Evolutionary conservation across 2,329 filamentous ascomycete species (phyloP), one percentile per base, ranked within the genome.

Genomic region (Beauveria bassiana): DNA sequence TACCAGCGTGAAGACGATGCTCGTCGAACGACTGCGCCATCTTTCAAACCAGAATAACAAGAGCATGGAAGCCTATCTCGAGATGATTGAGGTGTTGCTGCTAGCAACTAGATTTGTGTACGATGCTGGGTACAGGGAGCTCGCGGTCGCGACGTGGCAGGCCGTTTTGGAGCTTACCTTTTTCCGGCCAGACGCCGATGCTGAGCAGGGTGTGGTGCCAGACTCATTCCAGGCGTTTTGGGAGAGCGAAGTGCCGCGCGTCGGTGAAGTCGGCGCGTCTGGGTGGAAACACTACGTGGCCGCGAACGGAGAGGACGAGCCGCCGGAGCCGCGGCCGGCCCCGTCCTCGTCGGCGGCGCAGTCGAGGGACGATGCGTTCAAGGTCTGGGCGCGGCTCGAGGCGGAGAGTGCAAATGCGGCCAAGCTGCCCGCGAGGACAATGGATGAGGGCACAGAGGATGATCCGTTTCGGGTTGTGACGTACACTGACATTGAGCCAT

Each of bases 401-500:
- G 70, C 72, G n/a, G 72, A 76, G 12, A 76, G 75, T 31, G 76
- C 77, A 1, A 64, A 69, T 16, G 74, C 75, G 47, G 79, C 87
- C 9, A 78, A 76, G 46, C 76, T 86, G 61, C 90, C 92, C 6
- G 89, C 89, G 18, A 84, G 89, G 54, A 88, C 88, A 0, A 78
- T 89, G 63, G 91, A 97, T 70, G 86, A 91, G 28, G 81, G 84
- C 2, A 83, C 82, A 18, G 88, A 91, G 65, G 88, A 93, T 62
- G 93, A 97, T 68, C 89, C 91, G 0, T 96, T 89, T 66, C 83
- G 92, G 42, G 84, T 95, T 3, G 83, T 96, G 51, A 83, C 97
- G 69, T 92, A 87, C 66, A 83, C 86, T 0, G 95, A 98, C 70
- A 78, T 97, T 22, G 76, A 85, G 64, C 79, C 83, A 0, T 79